Evolutionary conservation across 345 rosid genomes (phyloP), one percentile per base, ranked within the genome.

Genomic region (Linum lewisii): DNA sequence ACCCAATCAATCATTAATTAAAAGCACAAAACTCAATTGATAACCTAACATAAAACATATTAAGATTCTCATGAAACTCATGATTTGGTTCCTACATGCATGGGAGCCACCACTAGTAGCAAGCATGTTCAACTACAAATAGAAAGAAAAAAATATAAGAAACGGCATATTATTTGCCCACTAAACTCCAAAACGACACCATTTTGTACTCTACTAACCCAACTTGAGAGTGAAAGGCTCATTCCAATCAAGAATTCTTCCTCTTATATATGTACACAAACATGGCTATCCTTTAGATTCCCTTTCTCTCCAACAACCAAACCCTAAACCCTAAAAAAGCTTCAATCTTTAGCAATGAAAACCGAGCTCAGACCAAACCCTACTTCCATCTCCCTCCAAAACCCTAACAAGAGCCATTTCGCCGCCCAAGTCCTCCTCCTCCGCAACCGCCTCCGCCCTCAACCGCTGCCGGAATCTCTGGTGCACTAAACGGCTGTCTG

Each of bases 401-500:
- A 65, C 69, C 72, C 81, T 51, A 57, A 51, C 20, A 42, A 42
- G 16, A 42, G 13, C 15, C 56, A 20, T 24, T 52, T 52, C 56
- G 21, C 56, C 19, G 22, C 54, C 2, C 0, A 9, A 29, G 34
- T 15, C 23, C 71, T 80, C 50, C 72, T 78, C 20, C 32, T 15
- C 44, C 32, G 5, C 66, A 71, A 65, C 64, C 15, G 23, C n/a
- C 79, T 67, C 11, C 53, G 21, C 45, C 67, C 87, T 19, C 64
- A 34, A 6, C n/a, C n/a, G n/a, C n/a, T 0, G 34, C 34, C 34
- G 34, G 34, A 29, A 29, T 77, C 44, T 64, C 91, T 0, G 87
- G 91, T 22, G 84, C 78, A 23, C 84, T 82, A 11, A 63, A 50
- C 34, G 34, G 34, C 16, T 82, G 86, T 63, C 82, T 85, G 11